Evolutionary conservation across 2,329 filamentous ascomycete species (phyloP).

Genomic region (Sarocladium oryzae): DNA sequence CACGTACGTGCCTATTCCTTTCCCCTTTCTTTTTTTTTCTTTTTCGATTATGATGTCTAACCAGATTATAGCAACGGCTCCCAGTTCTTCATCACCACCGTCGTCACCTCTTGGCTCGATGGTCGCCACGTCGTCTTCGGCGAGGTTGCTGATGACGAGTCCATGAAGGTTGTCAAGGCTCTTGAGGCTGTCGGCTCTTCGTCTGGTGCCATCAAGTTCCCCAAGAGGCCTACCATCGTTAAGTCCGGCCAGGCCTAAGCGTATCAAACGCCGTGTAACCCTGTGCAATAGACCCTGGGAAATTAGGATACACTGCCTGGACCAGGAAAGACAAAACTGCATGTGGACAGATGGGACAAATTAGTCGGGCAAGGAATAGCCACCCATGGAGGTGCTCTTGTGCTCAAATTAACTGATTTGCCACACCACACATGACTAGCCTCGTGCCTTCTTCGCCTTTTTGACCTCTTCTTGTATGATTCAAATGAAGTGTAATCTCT

Average conservation of each 20-base stretch:
- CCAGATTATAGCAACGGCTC: slow-evolving; percentile 76
- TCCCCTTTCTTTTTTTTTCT: background rate
- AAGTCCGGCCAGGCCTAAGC: slow-evolving; percentile 32
- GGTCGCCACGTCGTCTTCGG: slow-evolving; percentile 82
- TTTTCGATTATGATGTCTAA: slow-evolving; percentile 12
- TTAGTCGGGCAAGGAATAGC: background rate
- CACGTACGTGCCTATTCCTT: slow-evolving; percentile 53
- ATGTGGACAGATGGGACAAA: background rate
- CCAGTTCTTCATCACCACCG: slow-evolving; percentile 97
- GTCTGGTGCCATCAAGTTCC: slow-evolving; percentile 49
- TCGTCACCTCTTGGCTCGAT: slow-evolving; percentile 79
- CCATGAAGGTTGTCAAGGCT: slow-evolving; percentile 49
- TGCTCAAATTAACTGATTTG: background rate
- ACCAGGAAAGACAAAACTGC: background rate
- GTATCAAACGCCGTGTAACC: slow-evolving; percentile 16
- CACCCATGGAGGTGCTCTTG: background rate
- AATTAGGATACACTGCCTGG: background rate
- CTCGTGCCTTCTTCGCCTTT: background rate
- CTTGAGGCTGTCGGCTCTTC: slow-evolving; percentile 54
- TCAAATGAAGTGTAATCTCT: too few species aligned
- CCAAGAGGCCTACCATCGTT: slow-evolving; percentile 52
- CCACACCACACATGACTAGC: background rate
- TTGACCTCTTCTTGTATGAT: background rate
- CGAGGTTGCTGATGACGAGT: slow-evolving; percentile 52
- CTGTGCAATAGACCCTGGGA: slow-evolving; percentile 1